Evolutionary conservation across 2,329 filamentous ascomycete species (phyloP).

Genomic region (Epichloe bromicola): DNA sequence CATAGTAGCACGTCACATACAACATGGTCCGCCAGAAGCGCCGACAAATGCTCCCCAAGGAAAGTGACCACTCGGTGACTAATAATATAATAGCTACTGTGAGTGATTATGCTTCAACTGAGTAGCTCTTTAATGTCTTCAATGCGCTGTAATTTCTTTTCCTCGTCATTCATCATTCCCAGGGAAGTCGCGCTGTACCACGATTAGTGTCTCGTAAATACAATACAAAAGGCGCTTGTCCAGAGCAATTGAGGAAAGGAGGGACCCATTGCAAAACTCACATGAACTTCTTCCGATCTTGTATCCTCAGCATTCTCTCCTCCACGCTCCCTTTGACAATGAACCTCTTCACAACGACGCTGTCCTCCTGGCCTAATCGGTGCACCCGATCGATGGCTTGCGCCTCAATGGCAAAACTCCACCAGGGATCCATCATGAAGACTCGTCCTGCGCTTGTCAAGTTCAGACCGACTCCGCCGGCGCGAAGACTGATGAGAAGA

Average conservation of each 20-base stretch:
- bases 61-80: not conserved
- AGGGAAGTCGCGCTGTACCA: conserved; percentile 67
- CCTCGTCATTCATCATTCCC: conserved; percentile 89
- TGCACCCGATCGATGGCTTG: conserved; percentile 97
- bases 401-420: conserved; percentile 92
- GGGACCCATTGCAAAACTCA: conserved; percentile 33
- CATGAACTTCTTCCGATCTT: conserved; percentile 94
- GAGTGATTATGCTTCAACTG: conserved; percentile 30
- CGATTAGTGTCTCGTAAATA: not conserved
- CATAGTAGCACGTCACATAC: too few species aligned
- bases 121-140: conserved; percentile 91
- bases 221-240: too few species aligned
- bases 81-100: not conserved
- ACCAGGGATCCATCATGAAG: conserved; percentile 99
- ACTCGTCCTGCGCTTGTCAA: conserved; percentile 79
- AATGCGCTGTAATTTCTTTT: conserved; percentile 78
- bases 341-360: conserved; percentile 78
- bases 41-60: not conserved
- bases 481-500: conserved; percentile 70
- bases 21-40: not conserved
- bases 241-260: not conserved
- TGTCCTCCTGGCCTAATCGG: conserved; percentile 82
- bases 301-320: conserved; percentile 84
- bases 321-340: conserved; percentile 87
- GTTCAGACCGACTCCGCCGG: conserved; percentile 89